Percentiles rank a stretch among this genome's conserved stretches.
phyloP scores from a whole-genome alignment of 1,139 yeast genomes.

The Kodamaea ohmeri region DNA sequence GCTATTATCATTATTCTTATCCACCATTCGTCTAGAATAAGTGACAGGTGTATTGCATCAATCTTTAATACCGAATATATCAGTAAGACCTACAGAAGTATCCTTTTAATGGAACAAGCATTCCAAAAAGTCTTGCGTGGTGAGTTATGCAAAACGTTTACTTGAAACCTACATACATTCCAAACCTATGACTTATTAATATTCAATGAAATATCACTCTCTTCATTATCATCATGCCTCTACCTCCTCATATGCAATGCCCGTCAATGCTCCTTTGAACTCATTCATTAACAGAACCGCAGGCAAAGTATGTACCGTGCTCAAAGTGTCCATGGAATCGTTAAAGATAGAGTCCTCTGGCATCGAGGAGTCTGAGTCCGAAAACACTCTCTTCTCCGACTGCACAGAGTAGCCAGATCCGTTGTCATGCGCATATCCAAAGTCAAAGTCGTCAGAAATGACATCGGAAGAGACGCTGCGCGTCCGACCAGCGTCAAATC shows the following conservation, averaged over 20 bases:
- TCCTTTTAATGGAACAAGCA: too few species aligned
- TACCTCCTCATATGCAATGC: conserved; percentile 8
- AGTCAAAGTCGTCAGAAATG: conserved; percentile 4
- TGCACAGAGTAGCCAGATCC: conserved; percentile 17
- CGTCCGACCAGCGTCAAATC: background rate
- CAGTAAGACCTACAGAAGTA: too few species aligned
- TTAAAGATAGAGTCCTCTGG: conserved; percentile 14
- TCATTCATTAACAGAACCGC: conserved; percentile 2
- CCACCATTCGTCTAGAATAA: too few species aligned
- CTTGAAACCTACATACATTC: too few species aligned
- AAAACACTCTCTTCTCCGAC: conserved; percentile 7
- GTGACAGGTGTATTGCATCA: too few species aligned
- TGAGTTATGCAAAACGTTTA: too few species aligned
- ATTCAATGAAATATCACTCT: too few species aligned
- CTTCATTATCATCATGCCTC: background rate
- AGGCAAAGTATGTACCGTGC: conserved; percentile 19
- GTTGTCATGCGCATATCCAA: conserved; percentile 10
- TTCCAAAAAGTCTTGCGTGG: too few species aligned
- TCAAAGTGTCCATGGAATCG: conserved; percentile 23
- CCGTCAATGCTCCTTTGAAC: conserved; percentile 9
- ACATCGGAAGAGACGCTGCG: background rate
- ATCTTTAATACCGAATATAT: too few species aligned
- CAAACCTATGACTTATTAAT: too few species aligned
- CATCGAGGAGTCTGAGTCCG: conserved; percentile 3
- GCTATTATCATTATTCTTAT: too few species aligned